A percentile compares a stretch with the other conserved stretches of the same genome.
Evolutionary conservation across 2,329 filamentous ascomycete genomes (phyloP).

Genomic region (Geosmithia morbida): DNA sequence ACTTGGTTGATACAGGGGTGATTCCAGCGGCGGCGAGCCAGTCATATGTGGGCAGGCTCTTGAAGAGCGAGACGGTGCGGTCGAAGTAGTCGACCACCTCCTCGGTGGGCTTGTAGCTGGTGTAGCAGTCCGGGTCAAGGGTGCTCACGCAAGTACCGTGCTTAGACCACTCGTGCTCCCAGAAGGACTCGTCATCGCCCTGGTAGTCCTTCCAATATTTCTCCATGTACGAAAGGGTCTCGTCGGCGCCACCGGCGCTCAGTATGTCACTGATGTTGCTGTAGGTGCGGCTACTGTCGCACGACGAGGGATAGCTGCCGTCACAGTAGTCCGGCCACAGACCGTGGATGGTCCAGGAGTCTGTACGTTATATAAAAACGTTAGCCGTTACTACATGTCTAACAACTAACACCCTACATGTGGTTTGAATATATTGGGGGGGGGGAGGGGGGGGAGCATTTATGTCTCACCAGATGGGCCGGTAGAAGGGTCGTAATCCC

Average conservation of each 20-base stretch:
- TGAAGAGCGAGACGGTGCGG: conserved; percentile 50
- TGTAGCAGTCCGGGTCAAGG: conserved; percentile 52
- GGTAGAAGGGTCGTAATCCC: conserved; percentile 51
- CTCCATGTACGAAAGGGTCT: conserved; percentile 51
- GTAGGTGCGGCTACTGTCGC: conserved; percentile 46
- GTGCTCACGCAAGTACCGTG: conserved; percentile 64
- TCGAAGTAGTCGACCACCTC: conserved; percentile 60
- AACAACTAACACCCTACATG: not conserved
- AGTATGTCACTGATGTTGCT: conserved; percentile 52
- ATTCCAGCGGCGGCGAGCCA: conserved; percentile 48
- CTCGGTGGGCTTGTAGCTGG: conserved; percentile 39
- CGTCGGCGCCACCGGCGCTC: conserved; percentile 30
- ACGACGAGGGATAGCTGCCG: conserved; percentile 52
- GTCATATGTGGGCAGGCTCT: conserved; percentile 49
- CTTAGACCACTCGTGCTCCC: conserved; percentile 64
- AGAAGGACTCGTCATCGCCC: conserved; percentile 49
- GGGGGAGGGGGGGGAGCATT: too few relatives aligned
- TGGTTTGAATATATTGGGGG: not conserved
- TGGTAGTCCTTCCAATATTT: conserved; percentile 58
- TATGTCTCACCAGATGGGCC: conserved; percentile 33
- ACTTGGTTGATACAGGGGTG: conserved; percentile 39
- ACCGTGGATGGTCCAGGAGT: conserved; percentile 65
- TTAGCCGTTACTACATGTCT: not conserved
- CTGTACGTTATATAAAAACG: conserved; percentile 11
- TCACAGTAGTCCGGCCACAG: conserved; percentile 56